A percentile compares a stretch with the other conserved stretches of the same genome.
phyloP scores from a whole-genome alignment of 352 stramenopile genomes.

The Lagenidium sp. region DNA sequence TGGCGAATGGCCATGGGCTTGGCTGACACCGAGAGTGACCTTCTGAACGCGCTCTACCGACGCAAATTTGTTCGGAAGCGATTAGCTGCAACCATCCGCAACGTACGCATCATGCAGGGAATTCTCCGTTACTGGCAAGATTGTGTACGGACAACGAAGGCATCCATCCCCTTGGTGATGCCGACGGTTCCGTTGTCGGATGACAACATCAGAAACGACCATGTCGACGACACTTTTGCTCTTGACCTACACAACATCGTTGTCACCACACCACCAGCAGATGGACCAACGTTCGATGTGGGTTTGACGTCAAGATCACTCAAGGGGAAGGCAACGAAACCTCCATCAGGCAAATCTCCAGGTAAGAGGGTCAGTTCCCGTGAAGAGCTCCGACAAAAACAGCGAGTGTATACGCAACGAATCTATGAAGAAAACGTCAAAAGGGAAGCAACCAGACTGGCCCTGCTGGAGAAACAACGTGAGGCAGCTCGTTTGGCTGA shows the following conservation, averaged over 20 bases:
- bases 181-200: too few relatives aligned
- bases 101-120: conserved; percentile 16
- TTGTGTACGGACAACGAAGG: neutral
- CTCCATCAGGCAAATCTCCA: neutral
- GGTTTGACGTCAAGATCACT: neutral
- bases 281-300: too few relatives aligned
- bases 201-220: too few relatives aligned
- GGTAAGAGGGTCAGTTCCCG: neutral
- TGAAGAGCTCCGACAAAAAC: conserved; percentile 24
- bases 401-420: conserved; percentile 29
- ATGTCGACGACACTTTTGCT: neutral
- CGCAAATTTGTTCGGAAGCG: conserved; percentile 47
- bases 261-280: neutral
- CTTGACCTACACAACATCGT: conserved; percentile 1
- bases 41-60: conserved; percentile 49
- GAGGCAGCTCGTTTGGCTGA: conserved; percentile 16
- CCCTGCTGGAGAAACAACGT: conserved; percentile 18
- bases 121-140: conserved; percentile 25
- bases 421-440: conserved; percentile 29
- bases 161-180: too few relatives aligned
- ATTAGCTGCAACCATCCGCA: conserved; percentile 21
- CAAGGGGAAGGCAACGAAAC: neutral
- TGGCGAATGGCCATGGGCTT: conserved; percentile 60
- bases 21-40: conserved; percentile 34
- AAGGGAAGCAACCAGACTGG: conserved; percentile 16